A percentile compares a stretch with the other conserved stretches of the same genome.
phyloP scores from a whole-genome alignment of 805 yeast species.

The Zygotorulaspora florentina region DNA sequence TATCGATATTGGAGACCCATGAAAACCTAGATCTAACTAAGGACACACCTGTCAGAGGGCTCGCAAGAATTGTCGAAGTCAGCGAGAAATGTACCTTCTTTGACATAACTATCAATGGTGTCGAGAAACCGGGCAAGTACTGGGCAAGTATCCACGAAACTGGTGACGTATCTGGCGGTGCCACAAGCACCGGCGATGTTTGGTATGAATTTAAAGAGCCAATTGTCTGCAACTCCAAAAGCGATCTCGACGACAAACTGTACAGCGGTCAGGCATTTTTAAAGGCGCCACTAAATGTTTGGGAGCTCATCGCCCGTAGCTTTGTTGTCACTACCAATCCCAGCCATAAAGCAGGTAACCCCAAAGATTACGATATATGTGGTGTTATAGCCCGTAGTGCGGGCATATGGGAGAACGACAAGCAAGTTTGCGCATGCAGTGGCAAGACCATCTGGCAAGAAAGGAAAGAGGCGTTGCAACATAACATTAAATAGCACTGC shows the following conservation, averaged over 20 bases:
- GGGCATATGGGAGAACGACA: slow-evolving; percentile 95
- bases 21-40: slow-evolving; percentile 35
- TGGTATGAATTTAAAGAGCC: slow-evolving; percentile 38
- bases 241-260: slow-evolving; percentile 31
- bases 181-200: slow-evolving; percentile 56
- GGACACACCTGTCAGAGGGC: slow-evolving; percentile 69
- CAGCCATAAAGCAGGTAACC: slow-evolving; percentile 25
- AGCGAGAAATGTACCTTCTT: slow-evolving; percentile 51
- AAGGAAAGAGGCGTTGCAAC: slow-evolving; percentile 61
- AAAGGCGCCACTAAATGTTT: slow-evolving; percentile 43
- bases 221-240: slow-evolving; percentile 33
- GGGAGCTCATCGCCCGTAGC: slow-evolving; percentile 66
- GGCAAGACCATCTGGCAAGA: slow-evolving; percentile 98
- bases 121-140: slow-evolving; percentile 55
- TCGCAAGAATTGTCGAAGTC: slow-evolving; percentile 77
- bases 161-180: slow-evolving; percentile 77
- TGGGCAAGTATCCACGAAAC: slow-evolving; percentile 62
- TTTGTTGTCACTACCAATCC: slow-evolving; percentile 34
- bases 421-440: slow-evolving; percentile 87
- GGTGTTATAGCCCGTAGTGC: slow-evolving; percentile 97
- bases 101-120: slow-evolving; percentile 75
- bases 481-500: slow-evolving; percentile 22
- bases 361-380: slow-evolving; percentile 45
- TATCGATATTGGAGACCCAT: slow-evolving; percentile 77
- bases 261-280: slow-evolving; percentile 46